Evolutionary conservation across 2,329 filamentous ascomycete genomes (phyloP).

Genomic region (Cercospora canescens): DNA sequence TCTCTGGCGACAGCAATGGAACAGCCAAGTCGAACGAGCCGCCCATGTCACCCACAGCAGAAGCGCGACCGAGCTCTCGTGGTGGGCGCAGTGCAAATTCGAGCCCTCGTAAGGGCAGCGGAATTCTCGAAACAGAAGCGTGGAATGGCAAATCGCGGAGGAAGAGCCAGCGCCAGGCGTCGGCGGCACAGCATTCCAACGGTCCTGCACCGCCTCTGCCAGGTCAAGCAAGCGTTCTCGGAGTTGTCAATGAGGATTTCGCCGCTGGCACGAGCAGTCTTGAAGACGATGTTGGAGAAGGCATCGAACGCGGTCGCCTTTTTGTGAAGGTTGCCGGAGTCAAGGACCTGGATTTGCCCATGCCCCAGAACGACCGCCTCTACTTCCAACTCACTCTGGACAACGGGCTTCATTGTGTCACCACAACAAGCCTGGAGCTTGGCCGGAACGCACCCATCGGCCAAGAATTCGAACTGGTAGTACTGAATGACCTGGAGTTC

Average conservation of each 20-base stretch:
- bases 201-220: conserved; percentile 80
- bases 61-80: conserved; percentile 39
- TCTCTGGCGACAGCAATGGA: conserved; percentile 41
- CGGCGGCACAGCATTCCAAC: conserved; percentile 44
- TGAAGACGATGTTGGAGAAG: conserved; percentile 64
- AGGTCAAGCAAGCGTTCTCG: conserved; percentile 73
- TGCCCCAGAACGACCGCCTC: conserved; percentile 85
- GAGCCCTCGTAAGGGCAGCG: conserved; percentile 76
- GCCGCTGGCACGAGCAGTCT: conserved; percentile 49
- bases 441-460: conserved; percentile 91
- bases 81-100: conserved; percentile 56
- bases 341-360: conserved; percentile 88
- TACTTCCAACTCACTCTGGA: conserved; percentile 98
- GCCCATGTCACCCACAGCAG: conserved; percentile 56
- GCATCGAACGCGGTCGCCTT: conserved; percentile 80
- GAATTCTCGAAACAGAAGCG: conserved; percentile 93
- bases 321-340: conserved; percentile 99
- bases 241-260: conserved; percentile 70
- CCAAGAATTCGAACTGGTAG: conserved; percentile 96
- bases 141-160: conserved; percentile 84
- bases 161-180: conserved; percentile 60
- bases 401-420: conserved; percentile 96
- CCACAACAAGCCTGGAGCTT: conserved; percentile 91
- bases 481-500: conserved; percentile 97
- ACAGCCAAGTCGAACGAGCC: conserved; percentile 44